phyloP scores from a whole-genome alignment of 192 early-diverging fungal species.

The Podila horticola region DNA sequence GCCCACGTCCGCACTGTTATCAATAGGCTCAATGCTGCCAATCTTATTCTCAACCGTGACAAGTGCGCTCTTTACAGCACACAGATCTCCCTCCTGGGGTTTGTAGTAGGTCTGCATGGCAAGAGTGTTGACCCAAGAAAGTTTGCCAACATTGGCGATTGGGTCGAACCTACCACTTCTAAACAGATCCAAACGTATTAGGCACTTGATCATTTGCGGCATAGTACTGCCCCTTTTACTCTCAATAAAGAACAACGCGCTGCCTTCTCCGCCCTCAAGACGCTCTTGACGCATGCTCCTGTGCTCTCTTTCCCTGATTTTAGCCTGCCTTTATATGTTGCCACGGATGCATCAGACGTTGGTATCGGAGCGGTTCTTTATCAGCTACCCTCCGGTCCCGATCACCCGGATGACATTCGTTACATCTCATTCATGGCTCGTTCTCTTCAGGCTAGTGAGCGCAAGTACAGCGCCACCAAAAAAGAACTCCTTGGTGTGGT shows the following conservation, averaged over 20 bases:
- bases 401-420: background rate
- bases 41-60: no score
- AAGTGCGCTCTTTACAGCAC: no score
- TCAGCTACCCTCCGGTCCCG: no score
- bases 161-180: constrained; percentile 14
- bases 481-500: constrained; percentile 14
- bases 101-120: constrained; percentile 10
- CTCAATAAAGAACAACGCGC: background rate
- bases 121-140: constrained; percentile 18
- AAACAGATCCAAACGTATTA: constrained; percentile 35
- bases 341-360: constrained; percentile 2
- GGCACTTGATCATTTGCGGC: constrained; percentile 37
- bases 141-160: constrained; percentile 24
- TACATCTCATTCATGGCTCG: background rate
- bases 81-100: background rate
- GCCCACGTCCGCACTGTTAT: background rate
- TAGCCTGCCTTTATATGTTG: constrained; percentile 17
- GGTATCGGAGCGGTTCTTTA: constrained; percentile 12
- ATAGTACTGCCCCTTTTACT: constrained; percentile 4
- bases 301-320: constrained; percentile 16
- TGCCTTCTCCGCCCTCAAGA: no score
- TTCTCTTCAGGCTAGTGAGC: background rate
- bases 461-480: background rate
- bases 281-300: background rate
- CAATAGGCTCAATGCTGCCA: background rate